Base-by-base conservation (phyloP, 768 basidiomycete genomes). In the Leccinum disarticulatum region DNA sequence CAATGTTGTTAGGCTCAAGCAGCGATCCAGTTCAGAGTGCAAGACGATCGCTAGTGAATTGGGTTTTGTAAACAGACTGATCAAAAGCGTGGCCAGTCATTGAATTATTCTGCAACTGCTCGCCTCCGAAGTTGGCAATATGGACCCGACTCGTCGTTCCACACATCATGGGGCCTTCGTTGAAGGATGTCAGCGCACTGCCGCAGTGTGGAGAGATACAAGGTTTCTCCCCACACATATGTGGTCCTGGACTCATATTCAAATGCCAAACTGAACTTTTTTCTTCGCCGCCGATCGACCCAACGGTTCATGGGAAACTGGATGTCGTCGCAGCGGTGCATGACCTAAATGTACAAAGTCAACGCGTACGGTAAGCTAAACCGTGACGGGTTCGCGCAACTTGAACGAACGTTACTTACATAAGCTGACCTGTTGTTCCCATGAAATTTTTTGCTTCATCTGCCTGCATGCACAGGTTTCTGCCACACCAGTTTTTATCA, bases 11-110 rank as follows among this genome's bases (percentile, higher is more conserved):
- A 27, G 53, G 30, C 57, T 48, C 31, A 51, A 38, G 38, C 31
- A 35, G 50, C 41, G 14, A 65, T 55, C 66, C 55, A 35, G 13
- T 35, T 13, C 33, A 35, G 33, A 61, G 57, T 60, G 28, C 28
- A 65, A 36, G 36, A 36, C 36, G 36, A 36, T 31, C 10, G 63
- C 58, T 58, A 62, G 52, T 4, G 30, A 59, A 63, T 60, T 58
- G 46, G 52, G 49, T 61, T 57, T 58, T 41, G 47, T 19, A 43
- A 19, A 43, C 30, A 11, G 38, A 19, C 47, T 38, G 46, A 56
- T 61, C 60, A 56, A 30, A 54, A 8, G 25, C 3, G 10, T 17
- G 43, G 9, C 15, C 15, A n/a, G 2, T 25, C 27, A 17, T 17
- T 17, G 33, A 33, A 33, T 33, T 50, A 31, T 55, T 52, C 46